Evolutionary conservation across 257 asterid genomes (phyloP).

Genomic region (Solanum habrochaites): DNA sequence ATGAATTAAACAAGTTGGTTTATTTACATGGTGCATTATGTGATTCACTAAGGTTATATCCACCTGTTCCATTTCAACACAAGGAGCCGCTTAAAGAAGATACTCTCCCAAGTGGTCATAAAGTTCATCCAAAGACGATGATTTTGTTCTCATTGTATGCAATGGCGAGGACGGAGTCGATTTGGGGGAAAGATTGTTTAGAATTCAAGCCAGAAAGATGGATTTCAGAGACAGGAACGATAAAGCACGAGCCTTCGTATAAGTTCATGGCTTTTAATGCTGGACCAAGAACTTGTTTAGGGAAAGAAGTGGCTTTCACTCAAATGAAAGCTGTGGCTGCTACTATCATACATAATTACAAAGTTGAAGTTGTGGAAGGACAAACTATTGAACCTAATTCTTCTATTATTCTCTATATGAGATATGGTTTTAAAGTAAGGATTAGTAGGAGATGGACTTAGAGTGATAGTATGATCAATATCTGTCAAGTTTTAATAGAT

Average conservation of each 20-base stretch:
- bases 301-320: conserved; percentile 54
- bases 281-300: conserved; percentile 46
- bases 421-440: conserved; percentile 49
- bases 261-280: conserved; percentile 42
- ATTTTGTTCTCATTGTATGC: conserved; percentile 27
- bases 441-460: conserved; percentile 34
- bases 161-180: conserved; percentile 31
- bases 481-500: neutral
- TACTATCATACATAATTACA: conserved; percentile 39
- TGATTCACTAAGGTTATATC: conserved; percentile 34
- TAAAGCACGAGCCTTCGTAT: conserved; percentile 39
- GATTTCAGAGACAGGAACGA: conserved; percentile 25
- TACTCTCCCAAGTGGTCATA: conserved; percentile 30
- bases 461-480: neutral
- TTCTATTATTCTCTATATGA: conserved; percentile 59
- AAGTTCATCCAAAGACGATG: conserved; percentile 18
- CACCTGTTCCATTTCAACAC: conserved; percentile 41
- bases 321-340: conserved; percentile 60
- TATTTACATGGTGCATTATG: conserved; percentile 37
- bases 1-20: conserved; percentile 19
- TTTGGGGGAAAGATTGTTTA: conserved; percentile 34
- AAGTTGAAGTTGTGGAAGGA: conserved; percentile 34
- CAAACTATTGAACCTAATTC: conserved; percentile 37
- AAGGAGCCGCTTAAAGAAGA: conserved; percentile 26
- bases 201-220: conserved; percentile 48